phyloP scores from a whole-genome alignment of 768 basidiomycete genomes.

The Imleria badia region DNA sequence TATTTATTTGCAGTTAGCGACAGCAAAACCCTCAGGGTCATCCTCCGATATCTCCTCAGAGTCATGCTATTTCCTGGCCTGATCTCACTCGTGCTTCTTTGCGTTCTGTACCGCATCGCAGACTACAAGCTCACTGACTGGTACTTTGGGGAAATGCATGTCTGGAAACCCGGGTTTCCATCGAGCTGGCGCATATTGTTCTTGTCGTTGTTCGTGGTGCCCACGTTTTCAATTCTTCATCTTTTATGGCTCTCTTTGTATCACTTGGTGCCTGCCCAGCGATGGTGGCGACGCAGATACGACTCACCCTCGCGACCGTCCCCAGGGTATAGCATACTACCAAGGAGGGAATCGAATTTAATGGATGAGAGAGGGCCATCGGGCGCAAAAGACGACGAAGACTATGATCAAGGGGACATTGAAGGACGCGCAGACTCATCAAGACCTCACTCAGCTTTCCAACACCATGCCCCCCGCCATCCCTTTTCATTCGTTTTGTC shows the following conservation, averaged over 20 bases:
- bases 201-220: slow-evolving; percentile 13
- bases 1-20: not conserved
- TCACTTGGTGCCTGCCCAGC: not conserved
- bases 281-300: not conserved
- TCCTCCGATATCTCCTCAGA: not conserved
- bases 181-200: slow-evolving; percentile 18
- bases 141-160: slow-evolving; percentile 2
- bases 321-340: slow-evolving; percentile 11
- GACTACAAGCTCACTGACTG: slow-evolving; percentile 7
- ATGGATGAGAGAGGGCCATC: not conserved
- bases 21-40: not conserved
- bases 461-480: not conserved
- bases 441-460: not conserved
- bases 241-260: not conserved
- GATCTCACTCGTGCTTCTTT: not conserved
- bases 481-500: not conserved
- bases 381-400: not conserved
- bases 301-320: not conserved
- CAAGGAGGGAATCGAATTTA: slow-evolving; percentile 5
- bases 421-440: not conserved
- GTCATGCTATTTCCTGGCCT: not conserved
- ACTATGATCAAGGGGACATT: not conserved
- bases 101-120: slow-evolving; percentile 4
- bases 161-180: slow-evolving; percentile 23
- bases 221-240: slow-evolving; percentile 11